These are phyloP conservation scores for Amphibolis antarctica DNA, from an alignment of 106 monocot species.

Conservation along the genomic window DNA sequence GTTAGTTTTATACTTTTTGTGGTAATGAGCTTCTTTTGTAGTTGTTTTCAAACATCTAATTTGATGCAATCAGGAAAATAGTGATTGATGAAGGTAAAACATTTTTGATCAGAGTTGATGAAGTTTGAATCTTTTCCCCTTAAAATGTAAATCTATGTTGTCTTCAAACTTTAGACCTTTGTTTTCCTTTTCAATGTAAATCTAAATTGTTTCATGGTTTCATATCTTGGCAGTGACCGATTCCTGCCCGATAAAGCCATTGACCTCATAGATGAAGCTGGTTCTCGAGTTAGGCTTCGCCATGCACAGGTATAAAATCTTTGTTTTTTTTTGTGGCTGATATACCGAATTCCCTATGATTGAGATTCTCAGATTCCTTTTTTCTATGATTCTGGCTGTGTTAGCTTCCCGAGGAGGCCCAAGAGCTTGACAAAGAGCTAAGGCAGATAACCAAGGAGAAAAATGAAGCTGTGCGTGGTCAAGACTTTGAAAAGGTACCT, in stretches of 20 bases:
- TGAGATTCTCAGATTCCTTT: not conserved
- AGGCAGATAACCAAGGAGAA: slow-evolving; percentile 35
- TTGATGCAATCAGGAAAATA: no score
- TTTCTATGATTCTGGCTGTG: not conserved
- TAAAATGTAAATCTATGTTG: no score
- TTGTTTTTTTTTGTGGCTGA: slow-evolving; percentile 1
- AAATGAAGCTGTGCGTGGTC: slow-evolving; percentile 27
- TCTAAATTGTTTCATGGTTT: not conserved
- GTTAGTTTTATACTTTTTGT: no score
- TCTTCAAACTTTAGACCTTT: no score
- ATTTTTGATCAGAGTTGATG: no score
- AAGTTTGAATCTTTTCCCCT: no score
- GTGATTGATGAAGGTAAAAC: no score
- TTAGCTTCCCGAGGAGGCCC: slow-evolving; percentile 37
- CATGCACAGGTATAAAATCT: slow-evolving; percentile 27
- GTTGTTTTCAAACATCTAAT: no score
- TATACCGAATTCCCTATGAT: not conserved
- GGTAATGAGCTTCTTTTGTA: no score
- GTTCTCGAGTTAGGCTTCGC: slow-evolving; percentile 30
- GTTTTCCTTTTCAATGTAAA: no score
- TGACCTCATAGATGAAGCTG: slow-evolving; percentile 36
- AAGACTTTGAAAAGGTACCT: slow-evolving; percentile 32
- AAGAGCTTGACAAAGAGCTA: slow-evolving; percentile 31
- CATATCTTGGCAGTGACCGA: slow-evolving; percentile 14
- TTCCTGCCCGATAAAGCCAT: slow-evolving; percentile 42